A percentile compares a stretch with the other conserved stretches of the same genome.
These are phyloP conservation scores for Mortierella sp. DNA, from an alignment of 371 early-diverging fungal genomes.

Conservation along the genomic window DNA sequence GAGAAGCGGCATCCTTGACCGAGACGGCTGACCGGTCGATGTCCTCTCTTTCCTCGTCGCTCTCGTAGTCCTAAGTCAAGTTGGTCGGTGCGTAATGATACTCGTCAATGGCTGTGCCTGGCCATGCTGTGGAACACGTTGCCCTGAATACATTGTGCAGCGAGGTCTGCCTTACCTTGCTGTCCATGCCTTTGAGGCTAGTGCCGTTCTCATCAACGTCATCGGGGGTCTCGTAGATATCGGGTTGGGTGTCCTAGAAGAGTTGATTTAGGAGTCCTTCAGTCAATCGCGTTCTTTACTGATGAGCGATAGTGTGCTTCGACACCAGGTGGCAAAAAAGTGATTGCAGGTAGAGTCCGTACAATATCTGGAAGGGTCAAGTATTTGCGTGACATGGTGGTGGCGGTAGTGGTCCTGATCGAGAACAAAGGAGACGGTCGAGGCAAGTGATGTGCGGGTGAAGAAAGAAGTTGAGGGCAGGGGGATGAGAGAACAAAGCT, in stretches of 20 bases:
- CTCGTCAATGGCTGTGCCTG: too few species aligned
- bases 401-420: not conserved
- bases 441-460: not conserved
- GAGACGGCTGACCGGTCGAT: conserved; percentile 67
- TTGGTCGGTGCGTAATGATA: too few species aligned
- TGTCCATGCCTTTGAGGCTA: conserved; percentile 63
- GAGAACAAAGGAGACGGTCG: not conserved
- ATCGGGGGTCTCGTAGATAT: conserved; percentile 89
- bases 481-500: not conserved
- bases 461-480: not conserved
- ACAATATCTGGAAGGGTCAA: conserved; percentile 78
- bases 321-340: too few species aligned
- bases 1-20: conserved; percentile 65
- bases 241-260: conserved; percentile 79
- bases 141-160: too few species aligned
- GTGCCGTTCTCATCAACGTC: conserved; percentile 52
- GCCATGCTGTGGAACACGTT: too few species aligned
- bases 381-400: conserved; percentile 71
- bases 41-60: conserved; percentile 69
- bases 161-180: conserved; percentile 57
- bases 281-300: too few species aligned
- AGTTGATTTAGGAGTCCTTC: conserved; percentile 3
- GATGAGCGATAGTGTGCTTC: too few species aligned
- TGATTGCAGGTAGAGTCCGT: conserved; percentile 24
- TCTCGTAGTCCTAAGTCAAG: conserved; percentile 49